Evolutionary conservation across 2,329 filamentous ascomycete genomes (phyloP).

Genomic region (Phyllosticta citribraziliensis): DNA sequence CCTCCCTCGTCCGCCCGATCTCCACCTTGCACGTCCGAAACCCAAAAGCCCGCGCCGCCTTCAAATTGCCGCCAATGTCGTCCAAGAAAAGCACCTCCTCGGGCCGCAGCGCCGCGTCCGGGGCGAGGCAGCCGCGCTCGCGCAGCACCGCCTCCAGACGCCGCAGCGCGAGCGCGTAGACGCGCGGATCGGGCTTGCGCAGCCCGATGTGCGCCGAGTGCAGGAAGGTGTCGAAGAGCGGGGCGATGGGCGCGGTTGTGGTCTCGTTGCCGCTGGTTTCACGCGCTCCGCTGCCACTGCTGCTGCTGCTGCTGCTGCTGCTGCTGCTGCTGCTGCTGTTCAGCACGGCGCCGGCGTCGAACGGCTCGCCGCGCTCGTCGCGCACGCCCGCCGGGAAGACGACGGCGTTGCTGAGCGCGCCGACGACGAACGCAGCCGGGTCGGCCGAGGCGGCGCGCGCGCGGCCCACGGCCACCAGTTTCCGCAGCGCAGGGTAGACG

Average conservation of each 20-base stretch:
- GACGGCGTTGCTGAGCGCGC: slow-evolving; percentile 81
- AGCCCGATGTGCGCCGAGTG: slow-evolving; percentile 78
- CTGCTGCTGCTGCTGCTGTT: neutral
- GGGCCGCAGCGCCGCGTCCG: slow-evolving; percentile 45
- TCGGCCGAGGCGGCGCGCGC: neutral
- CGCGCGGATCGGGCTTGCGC: slow-evolving; percentile 73
- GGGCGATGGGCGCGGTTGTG: neutral
- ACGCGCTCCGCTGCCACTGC: too few relatives aligned
- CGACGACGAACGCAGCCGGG: slow-evolving; percentile 39
- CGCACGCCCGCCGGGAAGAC: slow-evolving; percentile 69
- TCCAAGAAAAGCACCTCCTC: slow-evolving; percentile 78
- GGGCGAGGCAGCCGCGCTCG: slow-evolving; percentile 54
- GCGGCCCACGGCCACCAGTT: slow-evolving; percentile 42
- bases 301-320: neutral
- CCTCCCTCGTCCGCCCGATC: slow-evolving; percentile 67
- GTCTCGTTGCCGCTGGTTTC: too few relatives aligned
- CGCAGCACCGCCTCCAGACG: slow-evolving; percentile 30
- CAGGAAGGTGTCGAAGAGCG: slow-evolving; percentile 76
- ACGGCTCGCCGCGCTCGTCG: slow-evolving; percentile 44
- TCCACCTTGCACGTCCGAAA: slow-evolving; percentile 78
- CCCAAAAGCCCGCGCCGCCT: slow-evolving; percentile 62
- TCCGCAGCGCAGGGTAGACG: slow-evolving; percentile 75
- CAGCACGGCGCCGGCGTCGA: slow-evolving; percentile 21
- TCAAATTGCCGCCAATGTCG: slow-evolving; percentile 89
- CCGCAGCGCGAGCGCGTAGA: slow-evolving; percentile 59